phyloP scores from a whole-genome alignment of 306 rosid species.

The Vigna radiata region DNA sequence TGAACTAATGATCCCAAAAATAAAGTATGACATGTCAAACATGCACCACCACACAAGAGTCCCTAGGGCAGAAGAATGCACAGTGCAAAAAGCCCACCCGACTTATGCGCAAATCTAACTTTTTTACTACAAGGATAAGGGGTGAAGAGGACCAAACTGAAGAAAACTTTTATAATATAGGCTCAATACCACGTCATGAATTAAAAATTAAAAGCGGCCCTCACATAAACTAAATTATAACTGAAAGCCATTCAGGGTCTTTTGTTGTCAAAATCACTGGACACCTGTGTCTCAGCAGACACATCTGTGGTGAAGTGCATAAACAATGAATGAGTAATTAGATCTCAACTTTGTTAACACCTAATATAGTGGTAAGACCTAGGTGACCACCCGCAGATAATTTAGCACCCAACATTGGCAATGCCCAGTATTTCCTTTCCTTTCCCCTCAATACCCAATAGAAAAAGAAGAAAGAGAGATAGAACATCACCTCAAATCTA shows the following conservation, averaged over 20 bases:
- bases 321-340: neutral
- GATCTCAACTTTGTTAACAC: constrained; percentile 19
- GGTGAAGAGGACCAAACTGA: too few relatives aligned
- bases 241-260: neutral
- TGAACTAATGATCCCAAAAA: neutral
- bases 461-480: constrained; percentile 35
- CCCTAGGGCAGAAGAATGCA: neutral
- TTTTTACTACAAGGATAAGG: too few relatives aligned
- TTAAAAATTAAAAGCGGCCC: neutral
- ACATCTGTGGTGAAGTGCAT: neutral
- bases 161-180: too few relatives aligned
- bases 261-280: neutral
- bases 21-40: constrained; percentile 1
- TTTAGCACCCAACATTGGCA: constrained; percentile 2
- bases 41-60: neutral
- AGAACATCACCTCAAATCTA: constrained; percentile 66
- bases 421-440: constrained; percentile 12
- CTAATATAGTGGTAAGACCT: constrained; percentile 1
- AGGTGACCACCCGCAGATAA: constrained; percentile 7
- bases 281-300: neutral
- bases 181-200: too few relatives aligned
- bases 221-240: neutral
- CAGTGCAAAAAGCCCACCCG: neutral
- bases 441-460: constrained; percentile 11
- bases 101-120: too few relatives aligned